Evolutionary conservation across 805 yeast species (phyloP), one percentile per base, ranked within the genome.

Genomic region (Lachancea meyersii): DNA sequence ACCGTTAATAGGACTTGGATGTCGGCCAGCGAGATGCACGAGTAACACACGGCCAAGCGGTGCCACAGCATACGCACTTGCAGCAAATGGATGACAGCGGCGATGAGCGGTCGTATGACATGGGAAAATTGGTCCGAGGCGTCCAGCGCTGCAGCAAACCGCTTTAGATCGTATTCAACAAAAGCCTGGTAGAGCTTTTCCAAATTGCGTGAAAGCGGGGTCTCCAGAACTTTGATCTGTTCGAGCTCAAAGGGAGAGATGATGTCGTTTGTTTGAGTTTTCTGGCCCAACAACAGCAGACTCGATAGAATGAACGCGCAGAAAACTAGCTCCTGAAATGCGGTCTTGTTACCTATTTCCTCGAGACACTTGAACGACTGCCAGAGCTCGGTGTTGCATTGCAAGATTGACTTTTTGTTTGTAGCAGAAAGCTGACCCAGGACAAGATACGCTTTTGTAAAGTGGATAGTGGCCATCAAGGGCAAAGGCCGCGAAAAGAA

Each of bases 171-270:
- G 27, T 52, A 30, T 6, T 38, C 34, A 2, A 46, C 41, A 22
- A 51, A 58, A 30, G 41, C 39, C 3, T 37, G 31, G 46, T 56
- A 54, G 2, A 55, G 40, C 1, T 20, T 14, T 19, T 48, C 33
- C 14, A 61, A 40, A 17, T 36, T 27, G 8, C 40, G 40, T 6
- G 53, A 47, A 7, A 54, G 38, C 2, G 44, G 41, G 1, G 50
- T 37, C n/a, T 48, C 44, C 19, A 44, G 40, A 33, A 57, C 46
- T 31, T 51, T 56, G 7, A 60, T 28, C 44, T 58, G 61, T 31
- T 61, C 64, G 27, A 48, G 51, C 39, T 55, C 62, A 39, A 61
- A 61, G 2, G 65, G 65, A 38, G 53, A 50, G 19, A 61, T 50
- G 7, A 43, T 40, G 8, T 46, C 34, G n/a, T 36, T 19, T 23